Evolutionary conservation across 306 rosid genomes (phyloP).

Genomic region (Quercus gilva): DNA sequence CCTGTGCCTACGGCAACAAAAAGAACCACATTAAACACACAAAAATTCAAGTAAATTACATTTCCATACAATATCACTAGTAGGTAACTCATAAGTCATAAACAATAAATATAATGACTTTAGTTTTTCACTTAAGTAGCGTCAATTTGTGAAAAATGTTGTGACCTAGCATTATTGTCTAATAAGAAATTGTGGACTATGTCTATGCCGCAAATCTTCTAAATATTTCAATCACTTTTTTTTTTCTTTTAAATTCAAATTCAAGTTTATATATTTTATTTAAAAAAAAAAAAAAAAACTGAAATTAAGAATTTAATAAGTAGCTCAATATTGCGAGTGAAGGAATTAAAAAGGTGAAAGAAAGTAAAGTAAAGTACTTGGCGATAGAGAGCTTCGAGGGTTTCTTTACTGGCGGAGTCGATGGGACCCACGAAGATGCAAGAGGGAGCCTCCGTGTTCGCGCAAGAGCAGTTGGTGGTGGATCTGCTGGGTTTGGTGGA

Average conservation of each 20-base stretch:
- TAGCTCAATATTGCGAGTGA: background rate
- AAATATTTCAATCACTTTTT: too few species aligned
- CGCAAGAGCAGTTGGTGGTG: conserved; percentile 20
- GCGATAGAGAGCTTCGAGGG: conserved; percentile 77
- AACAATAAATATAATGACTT: too few species aligned
- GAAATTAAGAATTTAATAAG: background rate
- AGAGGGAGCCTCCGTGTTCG: conserved; percentile 46
- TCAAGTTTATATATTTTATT: too few species aligned
- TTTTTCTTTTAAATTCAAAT: too few species aligned
- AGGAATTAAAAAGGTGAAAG: background rate
- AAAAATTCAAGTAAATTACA: background rate
- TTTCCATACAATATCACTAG: background rate
- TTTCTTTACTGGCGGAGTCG: conserved; percentile 78
- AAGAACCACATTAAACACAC: background rate
- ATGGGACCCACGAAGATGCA: conserved; percentile 79
- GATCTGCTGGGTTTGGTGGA: conserved; percentile 35
- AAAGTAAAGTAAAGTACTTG: conserved; percentile 35
- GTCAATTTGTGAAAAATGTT: too few species aligned
- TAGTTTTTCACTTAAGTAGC: too few species aligned
- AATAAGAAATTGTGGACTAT: too few species aligned
- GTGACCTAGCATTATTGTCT: too few species aligned
- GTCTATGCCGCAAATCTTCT: too few species aligned
- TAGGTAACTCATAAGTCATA: too few species aligned
- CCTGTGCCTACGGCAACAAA: conserved; percentile 58
- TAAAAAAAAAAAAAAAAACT: too few species aligned